Evolutionary conservation across 305 asterid genomes (phyloP), one percentile per base, ranked within the genome.

Genomic region (Solanum hybrid): DNA sequence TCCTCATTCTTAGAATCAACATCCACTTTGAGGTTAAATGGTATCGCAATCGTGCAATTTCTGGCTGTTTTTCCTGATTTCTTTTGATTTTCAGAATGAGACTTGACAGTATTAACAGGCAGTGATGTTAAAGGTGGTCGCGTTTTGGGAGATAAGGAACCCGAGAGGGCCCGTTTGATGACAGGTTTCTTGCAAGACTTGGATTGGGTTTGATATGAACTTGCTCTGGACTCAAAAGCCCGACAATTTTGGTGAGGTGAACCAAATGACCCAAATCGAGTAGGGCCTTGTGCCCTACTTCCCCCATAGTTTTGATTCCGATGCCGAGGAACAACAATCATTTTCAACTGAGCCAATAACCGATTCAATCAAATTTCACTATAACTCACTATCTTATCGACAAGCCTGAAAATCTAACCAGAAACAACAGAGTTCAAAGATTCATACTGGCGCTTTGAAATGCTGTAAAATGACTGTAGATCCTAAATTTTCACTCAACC

Each of bases 401-500:
- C 86, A 81, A 89, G 87, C 64, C 78, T 38, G 40, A 92, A 88
- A 88, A 80, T 87, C 92, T 81, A 88, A 26, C 51, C 37, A 38
- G 38, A 85, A 85, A 86, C 31, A 60, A 76, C 38, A 40, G 75
- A n/a, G 51, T 29, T 14, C 87, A 89, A 69, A 38, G 76, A 31
- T 89, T 37, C 90, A 78, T 66, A 77, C 85, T 88, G 78, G 31
- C 31, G 10, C n/a, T 37, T 34, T 32, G 19, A 6, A 89, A 82
- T 40, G 26, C 89, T 80, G 40, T 27, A 17, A 90, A 64, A 37
- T 73, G 86, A 89, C 73, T 78, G 94, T 60, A 60, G 72, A 60
- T 60, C 72, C 27, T 60, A 60, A 22, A 95, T 95, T 94, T 95
- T 92, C 94, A 95, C 96, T 93, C n/a, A 96, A 92, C 95, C 96